Base-by-base conservation (phyloP, 2,329 filamentous ascomycete species). In the Geosmithia flava region DNA sequence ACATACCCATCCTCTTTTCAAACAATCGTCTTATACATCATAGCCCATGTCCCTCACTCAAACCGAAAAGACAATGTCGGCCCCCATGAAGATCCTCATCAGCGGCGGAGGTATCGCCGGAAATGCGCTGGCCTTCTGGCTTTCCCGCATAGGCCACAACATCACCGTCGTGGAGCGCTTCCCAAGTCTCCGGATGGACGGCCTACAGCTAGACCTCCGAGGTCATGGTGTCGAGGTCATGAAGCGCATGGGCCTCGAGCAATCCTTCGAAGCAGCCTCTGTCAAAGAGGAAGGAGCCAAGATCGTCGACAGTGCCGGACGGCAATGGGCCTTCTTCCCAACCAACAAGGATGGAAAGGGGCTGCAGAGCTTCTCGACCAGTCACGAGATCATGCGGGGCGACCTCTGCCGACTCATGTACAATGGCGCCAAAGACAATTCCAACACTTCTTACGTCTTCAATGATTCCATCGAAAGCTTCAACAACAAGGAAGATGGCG, bases 381-480 rank as follows among this genome's bases (percentile, higher is more conserved):
- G 80, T 50, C 78, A 67, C 51, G 77, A 81, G 59, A 74, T 81
- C 46, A 72, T 80, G 66, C 64, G 76, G 2, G 74, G 72, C 1
- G 74, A 79, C 48, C 55, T 81, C n/a, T 65, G 69, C 0, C 57
- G 63, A 3, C 61, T 80, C 2, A 54, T 80, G 2, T 72, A 72
- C 54, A 64, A 74, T 1, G 60, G 54, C 13, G 65, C 61, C 17
- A 53, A 58, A 16, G 53, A 59, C 20, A n/a, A 47, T 2, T 55
- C 54, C 6, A 56, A 52, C 29, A 30, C 29, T 11, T 7, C 29
- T 19, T 61, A 61, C 41, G 11, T 54, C 0, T 65, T 65, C 46
- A 59, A 55, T 10, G 59, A 59, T 16, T 58, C 59, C 1, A 52
- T 67, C 20, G 54, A 57, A 3, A 49, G 50, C 3, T 48, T 67